phyloP scores from a whole-genome alignment of 2,329 filamentous ascomycete species.

The Pseudopithomyces maydicus region DNA sequence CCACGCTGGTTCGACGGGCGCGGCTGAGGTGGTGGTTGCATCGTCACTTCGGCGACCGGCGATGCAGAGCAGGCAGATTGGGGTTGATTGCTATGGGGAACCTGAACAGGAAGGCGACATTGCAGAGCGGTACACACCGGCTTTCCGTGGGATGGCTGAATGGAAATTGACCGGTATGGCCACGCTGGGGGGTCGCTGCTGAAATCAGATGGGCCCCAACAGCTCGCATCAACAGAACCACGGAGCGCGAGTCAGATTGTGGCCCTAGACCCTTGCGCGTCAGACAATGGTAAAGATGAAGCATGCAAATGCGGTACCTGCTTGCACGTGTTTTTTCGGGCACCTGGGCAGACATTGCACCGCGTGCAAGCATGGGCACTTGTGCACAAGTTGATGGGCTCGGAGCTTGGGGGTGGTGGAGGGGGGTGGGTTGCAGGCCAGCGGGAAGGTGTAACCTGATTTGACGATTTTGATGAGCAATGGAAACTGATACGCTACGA shows the following conservation, averaged over 20 bases:
- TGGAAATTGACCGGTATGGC: not conserved
- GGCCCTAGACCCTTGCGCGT: not conserved
- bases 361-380: not conserved
- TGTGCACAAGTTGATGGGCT: not conserved
- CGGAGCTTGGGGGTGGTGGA: conserved; percentile 12
- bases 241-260: not conserved
- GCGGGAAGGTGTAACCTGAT: conserved; percentile 38
- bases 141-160: not conserved
- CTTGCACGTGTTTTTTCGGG: conserved; percentile 4
- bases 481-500: conserved; percentile 26
- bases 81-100: not conserved
- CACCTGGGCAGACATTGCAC: not conserved
- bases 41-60: not conserved
- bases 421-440: conserved; percentile 25
- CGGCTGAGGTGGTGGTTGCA: not conserved
- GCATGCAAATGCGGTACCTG: not conserved
- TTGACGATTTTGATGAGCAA: conserved; percentile 35
- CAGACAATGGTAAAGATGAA: not conserved
- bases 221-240: not conserved
- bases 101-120: conserved; percentile 3
- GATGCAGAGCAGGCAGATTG: conserved; percentile 1
- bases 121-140: not conserved
- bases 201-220: not conserved
- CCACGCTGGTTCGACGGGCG: not conserved
- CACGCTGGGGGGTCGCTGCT: not conserved